These are phyloP conservation scores for Sporothrix pseudoabietina DNA, from an alignment of 2,329 filamentous ascomycete genomes.

Conservation along the genomic window DNA sequence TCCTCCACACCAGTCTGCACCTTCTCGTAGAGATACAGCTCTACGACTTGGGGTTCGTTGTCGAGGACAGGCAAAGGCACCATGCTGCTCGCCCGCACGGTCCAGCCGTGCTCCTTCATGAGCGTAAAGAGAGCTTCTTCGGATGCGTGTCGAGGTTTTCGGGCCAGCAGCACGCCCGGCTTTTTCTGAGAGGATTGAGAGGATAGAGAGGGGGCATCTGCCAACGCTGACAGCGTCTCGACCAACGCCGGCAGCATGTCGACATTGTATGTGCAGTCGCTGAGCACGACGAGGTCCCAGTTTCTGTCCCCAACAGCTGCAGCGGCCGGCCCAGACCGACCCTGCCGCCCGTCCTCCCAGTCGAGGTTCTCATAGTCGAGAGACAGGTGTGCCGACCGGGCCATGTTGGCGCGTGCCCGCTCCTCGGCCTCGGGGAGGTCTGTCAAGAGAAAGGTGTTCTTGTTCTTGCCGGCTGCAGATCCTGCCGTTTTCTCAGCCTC, in stretches of 20 bases:
- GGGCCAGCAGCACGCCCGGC: slow-evolving; percentile 53
- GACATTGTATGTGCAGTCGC: slow-evolving; percentile 64
- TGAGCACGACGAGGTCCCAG: slow-evolving; percentile 60
- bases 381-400: slow-evolving; percentile 19
- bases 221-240: slow-evolving; percentile 55
- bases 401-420: slow-evolving; percentile 53
- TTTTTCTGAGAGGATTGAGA: slow-evolving; percentile 20
- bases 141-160: slow-evolving; percentile 59
- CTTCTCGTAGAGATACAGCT: slow-evolving; percentile 56
- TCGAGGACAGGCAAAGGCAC: slow-evolving; percentile 53
- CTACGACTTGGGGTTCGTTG: slow-evolving; percentile 49
- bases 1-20: neutral
- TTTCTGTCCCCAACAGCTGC: slow-evolving; percentile 39
- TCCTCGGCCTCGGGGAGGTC: slow-evolving; percentile 58
- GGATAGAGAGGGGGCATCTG: slow-evolving; percentile 38
- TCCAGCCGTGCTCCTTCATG: slow-evolving; percentile 52
- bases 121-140: slow-evolving; percentile 54
- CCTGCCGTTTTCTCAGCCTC: neutral
- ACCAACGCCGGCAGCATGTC: slow-evolving; percentile 58
- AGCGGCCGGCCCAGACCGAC: slow-evolving; percentile 48
- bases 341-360: slow-evolving; percentile 56
- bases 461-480: neutral
- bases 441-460: slow-evolving; percentile 46
- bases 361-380: slow-evolving; percentile 59
- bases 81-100: slow-evolving; percentile 45